Base-by-base conservation (phyloP, 1,284 basidiomycete species). In the Earliella scabrosa region DNA sequence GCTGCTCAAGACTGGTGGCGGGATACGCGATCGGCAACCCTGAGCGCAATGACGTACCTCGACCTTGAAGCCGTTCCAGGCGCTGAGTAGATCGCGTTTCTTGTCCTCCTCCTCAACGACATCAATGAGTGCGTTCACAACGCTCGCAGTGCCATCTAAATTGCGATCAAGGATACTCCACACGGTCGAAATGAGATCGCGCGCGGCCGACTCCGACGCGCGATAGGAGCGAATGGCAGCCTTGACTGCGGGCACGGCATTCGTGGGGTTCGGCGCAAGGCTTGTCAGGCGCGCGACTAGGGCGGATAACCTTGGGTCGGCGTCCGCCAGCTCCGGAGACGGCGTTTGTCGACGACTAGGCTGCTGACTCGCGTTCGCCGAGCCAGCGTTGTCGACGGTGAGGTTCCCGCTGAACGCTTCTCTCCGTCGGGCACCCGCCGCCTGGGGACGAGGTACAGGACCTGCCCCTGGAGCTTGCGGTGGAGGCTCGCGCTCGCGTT, bases 41-140 rank as follows among this genome's bases (percentile, higher is more conserved):
- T 20, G 24, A 38, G 16, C 13, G 24, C 20, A 57, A 24, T 45
- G 20, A 68, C 77, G 52, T 67, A 90, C 92, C 81, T 97, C 91
- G 38, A 92, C 78, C 52, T 89, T 88, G 71, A 96, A 94, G 0
- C 85, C 85, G 58, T 91, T 91, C 89, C 97, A 92, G 0, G 92
- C 88, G 2, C 78, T 68, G 34, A 94, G 73, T 0, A 98, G 68
- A 41, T 87, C 88, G 23, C 79, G 77, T 59, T 88, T 88, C 82
- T 97, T 96, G 20, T 96, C 94, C 48, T 87, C 86, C 45, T 93
- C 91, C 3, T 91, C 90, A n/a, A 97, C 72, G 9, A 93, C 72
- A 61, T 93, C 91, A 8, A 94, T 87, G 18, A 97, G 79, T 6
- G 86, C 81, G 56, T 89, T 90, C 40, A 97, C 79, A 34, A 97